Evolutionary conservation across 345 rosid species (phyloP).

Genomic region (Sisymbrium altissimum): DNA sequence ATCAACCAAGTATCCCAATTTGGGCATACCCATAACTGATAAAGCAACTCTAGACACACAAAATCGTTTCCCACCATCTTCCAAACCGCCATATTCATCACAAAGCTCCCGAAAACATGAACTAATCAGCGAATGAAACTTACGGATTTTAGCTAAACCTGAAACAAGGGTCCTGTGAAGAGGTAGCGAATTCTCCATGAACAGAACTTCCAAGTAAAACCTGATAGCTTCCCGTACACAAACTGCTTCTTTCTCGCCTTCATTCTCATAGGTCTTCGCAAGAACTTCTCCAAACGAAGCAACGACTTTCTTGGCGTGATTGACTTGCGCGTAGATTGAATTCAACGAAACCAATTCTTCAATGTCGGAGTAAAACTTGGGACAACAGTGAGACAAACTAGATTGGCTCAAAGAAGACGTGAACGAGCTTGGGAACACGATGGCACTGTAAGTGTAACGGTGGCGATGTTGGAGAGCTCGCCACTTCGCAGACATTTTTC

Average conservation of each 20-base stretch:
- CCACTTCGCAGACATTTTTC: conserved; percentile 90
- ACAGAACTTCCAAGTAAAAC: conserved; percentile 63
- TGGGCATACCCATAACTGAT: conserved; percentile 88
- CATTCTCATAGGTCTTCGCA: conserved; percentile 21
- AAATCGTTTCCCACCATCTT: conserved; percentile 49
- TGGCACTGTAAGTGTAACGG: conserved; percentile 89
- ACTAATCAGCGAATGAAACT: conserved; percentile 45
- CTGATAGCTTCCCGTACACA: conserved; percentile 41
- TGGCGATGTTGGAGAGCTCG: conserved; percentile 96
- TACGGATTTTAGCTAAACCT: conserved; percentile 52
- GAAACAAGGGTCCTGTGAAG: conserved; percentile 76
- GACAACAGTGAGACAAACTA: conserved; percentile 29
- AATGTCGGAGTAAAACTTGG: conserved; percentile 50
- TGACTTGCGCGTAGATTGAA: conserved; percentile 73
- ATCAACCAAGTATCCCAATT: conserved; percentile 71
- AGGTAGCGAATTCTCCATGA: conserved; percentile 82
- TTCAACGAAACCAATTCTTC: conserved; percentile 53
- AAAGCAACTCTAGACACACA: conserved; percentile 78
- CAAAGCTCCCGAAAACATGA: conserved; percentile 62
- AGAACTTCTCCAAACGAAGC: conserved; percentile 54
- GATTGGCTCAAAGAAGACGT: conserved; percentile 44
- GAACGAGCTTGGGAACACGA: conserved; percentile 60
- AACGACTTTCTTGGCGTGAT: conserved; percentile 62
- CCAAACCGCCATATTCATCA: conserved; percentile 50
- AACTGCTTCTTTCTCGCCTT: conserved; percentile 17